Base-by-base conservation (phyloP, 2,329 filamentous ascomycete genomes). In the Clonostachys rosea region DNA sequence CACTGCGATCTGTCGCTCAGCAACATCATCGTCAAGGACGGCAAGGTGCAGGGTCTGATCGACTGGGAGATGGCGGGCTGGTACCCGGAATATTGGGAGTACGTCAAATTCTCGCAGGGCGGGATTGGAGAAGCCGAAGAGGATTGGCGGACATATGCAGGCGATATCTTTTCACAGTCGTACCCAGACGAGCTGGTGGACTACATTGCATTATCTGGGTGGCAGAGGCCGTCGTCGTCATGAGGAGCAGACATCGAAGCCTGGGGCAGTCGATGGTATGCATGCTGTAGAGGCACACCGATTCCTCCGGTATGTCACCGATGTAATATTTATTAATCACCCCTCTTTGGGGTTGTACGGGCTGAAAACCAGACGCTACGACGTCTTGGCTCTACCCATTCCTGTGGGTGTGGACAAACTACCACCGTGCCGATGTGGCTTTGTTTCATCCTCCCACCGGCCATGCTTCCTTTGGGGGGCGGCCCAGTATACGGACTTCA, bases 1-100 rank as follows among this genome's bases (percentile, higher is more conserved):
- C 75, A 81, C 59, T 69, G 69, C 4, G 76, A 81, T 55, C 60
- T 81, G 11, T 63, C 61, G 10, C 65, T 63, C 4, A 52, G 68
- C 4, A 78, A 77, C 46, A 73, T 78, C 33, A 49, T 77, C 5
- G 59, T 67, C 3, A 50, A 57, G 3, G 66, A 63, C 4, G 66
- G 66, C 14, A 56, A 40, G 34, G 35, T 51, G 12, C 35, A 36
- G 17, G 36, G 33, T 5, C n/a, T 51, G 14, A 10, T 49, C 3
- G 49, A 51, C 17, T 51, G 45, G 47, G 49, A 51, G 13, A 16
- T 42, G 16, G 40, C 43, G 4, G 44, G 42, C 48, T 53, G 11
- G 47, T 49, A 49, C 24, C 47, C 47, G 10, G 44, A 46, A 17
- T 47, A 47, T 34, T 49, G 47, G 47, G 47, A 49, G 20, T 65